phyloP scores from a whole-genome alignment of 768 basidiomycete genomes.

The Mycena galericulata region DNA sequence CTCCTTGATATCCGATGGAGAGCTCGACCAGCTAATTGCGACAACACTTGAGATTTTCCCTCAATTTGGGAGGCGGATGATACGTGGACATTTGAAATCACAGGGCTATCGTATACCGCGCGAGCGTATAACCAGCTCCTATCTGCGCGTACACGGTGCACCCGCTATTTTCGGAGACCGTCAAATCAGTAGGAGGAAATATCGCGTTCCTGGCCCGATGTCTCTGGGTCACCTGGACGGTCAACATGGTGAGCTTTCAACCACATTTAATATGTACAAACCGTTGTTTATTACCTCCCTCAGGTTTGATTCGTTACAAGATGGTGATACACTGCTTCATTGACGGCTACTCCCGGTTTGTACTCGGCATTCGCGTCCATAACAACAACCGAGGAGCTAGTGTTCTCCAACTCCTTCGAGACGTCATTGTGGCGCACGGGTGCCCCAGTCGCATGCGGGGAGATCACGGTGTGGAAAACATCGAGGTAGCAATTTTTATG shows the following conservation, averaged over 20 bases:
- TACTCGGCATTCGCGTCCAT: constrained; percentile 9
- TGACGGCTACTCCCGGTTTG: constrained; percentile 42
- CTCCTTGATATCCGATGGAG: constrained; percentile 25
- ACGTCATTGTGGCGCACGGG: constrained; percentile 41
- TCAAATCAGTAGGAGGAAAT: constrained; percentile 31
- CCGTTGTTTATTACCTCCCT: background rate
- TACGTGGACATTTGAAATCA: constrained; percentile 25
- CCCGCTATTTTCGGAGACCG: constrained; percentile 27
- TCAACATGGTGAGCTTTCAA: constrained; percentile 42
- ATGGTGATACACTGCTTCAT: constrained; percentile 47
- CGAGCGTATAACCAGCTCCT: constrained; percentile 23
- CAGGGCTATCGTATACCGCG: constrained; percentile 24
- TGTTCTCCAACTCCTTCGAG: constrained; percentile 1
- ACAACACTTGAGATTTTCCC: constrained; percentile 30
- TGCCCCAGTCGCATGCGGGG: constrained; percentile 45
- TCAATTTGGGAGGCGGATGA: constrained; percentile 27
- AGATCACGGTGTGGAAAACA: constrained; percentile 19
- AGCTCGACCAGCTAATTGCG: constrained; percentile 24
- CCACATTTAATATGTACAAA: background rate
- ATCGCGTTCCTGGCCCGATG: constrained; percentile 42
- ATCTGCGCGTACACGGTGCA: constrained; percentile 24
- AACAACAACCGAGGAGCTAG: constrained; percentile 11
- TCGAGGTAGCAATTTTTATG: constrained; percentile 13
- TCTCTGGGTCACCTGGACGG: constrained; percentile 47
- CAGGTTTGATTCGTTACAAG: constrained; percentile 41